Base-by-base conservation (phyloP, 164 flowering plant genomes). In the Piper betle region DNA sequence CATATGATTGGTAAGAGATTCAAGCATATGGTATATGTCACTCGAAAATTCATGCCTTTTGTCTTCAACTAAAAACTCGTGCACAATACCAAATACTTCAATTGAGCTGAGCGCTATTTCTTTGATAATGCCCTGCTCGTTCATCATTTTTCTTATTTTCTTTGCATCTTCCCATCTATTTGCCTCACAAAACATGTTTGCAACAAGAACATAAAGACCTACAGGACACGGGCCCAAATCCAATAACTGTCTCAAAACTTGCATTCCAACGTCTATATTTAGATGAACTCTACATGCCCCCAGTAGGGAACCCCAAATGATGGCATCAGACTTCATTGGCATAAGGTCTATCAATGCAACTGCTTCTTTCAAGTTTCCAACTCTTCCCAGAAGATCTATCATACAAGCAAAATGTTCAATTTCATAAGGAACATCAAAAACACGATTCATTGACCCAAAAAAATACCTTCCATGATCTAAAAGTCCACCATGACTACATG, bases 401-500 rank as follows among this genome's bases (percentile, higher is more conserved):
- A 78, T 73, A 64, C 87, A 82, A 52, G 82, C 81, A 71, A 71
- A n/a, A 43, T 81, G 84, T 71, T 77, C 83, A 6, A 78, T 67
- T 39, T 76, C 75, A 42, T 33, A 67, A 6, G 62, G 41, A 54
- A 83, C 63, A 25, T 63, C 59, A 52, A 74, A 78, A 46, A 61
- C 43, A n/a, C 41, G 50, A 12, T 25, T 56, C 84, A 79, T 80
- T 50, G 48, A 58, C 37, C 64, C 64, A 59, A 81, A 82, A 63
- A 73, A 80, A n/a, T n/a, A 61, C 62, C 52, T 13, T 13, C 88
- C 86, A 10, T 33, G 15, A 19, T 74, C 76, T 6, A 80, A 62
- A 19, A 84, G 72, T 19, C 84, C 86, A 41, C 78, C 68, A 53
- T 82, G 83, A 65, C 79, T 66, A 57, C 86, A 84, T 56, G 89